Base-by-base conservation (phyloP, 805 yeast genomes). In the Saturnispora silvae region DNA sequence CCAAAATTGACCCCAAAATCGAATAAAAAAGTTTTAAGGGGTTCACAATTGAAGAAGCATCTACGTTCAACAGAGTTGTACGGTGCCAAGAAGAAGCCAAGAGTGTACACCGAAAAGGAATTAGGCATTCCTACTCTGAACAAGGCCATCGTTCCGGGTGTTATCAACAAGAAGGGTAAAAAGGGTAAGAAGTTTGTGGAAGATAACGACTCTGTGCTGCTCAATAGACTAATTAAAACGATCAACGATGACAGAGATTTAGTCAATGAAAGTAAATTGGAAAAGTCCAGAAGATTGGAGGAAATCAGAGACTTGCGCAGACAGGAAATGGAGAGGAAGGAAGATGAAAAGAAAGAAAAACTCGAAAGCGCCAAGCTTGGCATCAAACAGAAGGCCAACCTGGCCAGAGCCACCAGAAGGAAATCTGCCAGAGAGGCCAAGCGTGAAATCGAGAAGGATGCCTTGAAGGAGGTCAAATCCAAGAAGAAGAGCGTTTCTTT, bases 231-330 rank as follows among this genome's bases (percentile, higher is more conserved):
- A 42, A 75, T 87, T 36, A 79, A 77, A 45, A 74, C 80, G 23
- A 85, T 92, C 38, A 86, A 85, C 49, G 94, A 86, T 53, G 73
- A 78, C 43, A 68, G 77, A 45, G 96, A 89, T 44, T 69, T 72
- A 30, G 71, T 75, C 7, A 77, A 80, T 49, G 95, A 87, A 52
- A 81, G 95, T 47, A 92, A 86, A 59, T 65, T 92, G 40, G 98
- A 89, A 54, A 84, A 83, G 53, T 78, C 95, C 1, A 75, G 83
- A 53, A 77, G 94, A 58, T 66, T 92, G 33, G 96, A 89, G 58
- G 94, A 83, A 48, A 73, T 89, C 41, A 71, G 98, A 52, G 95
- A 85, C 31, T 64, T 85, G 46, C 84, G 81, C 63, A 75, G 84
- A 51, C 69, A 78, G 59, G 97, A 92, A 57, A 73, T 89, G 46